phyloP scores from a whole-genome alignment of 306 rosid genomes.

The Canavalia ensiformis region DNA sequence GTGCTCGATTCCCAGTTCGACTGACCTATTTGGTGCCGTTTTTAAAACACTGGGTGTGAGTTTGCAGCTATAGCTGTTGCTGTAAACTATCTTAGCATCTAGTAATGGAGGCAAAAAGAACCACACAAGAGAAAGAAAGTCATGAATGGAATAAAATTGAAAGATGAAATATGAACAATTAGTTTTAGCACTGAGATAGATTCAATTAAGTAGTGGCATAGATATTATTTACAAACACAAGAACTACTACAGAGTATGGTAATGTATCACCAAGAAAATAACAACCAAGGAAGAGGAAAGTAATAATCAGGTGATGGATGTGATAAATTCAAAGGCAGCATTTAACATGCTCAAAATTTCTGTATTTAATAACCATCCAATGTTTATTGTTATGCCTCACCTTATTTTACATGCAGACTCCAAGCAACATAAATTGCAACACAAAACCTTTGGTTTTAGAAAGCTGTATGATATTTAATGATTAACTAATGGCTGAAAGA shows the following conservation, averaged over 20 bases:
- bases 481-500: background rate
- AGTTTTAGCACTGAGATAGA: background rate
- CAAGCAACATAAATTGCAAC: slow-evolving; percentile 1
- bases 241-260: background rate
- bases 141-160: background rate
- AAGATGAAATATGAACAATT: background rate
- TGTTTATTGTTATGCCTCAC: background rate
- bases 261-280: background rate
- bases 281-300: background rate
- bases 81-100: background rate
- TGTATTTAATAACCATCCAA: background rate
- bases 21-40: no score
- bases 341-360: slow-evolving; percentile 21
- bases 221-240: background rate
- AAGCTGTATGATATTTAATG: background rate
- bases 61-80: background rate
- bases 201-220: background rate
- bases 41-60: background rate
- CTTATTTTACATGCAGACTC: slow-evolving; percentile 5
- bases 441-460: background rate
- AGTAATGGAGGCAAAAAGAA: slow-evolving; percentile 1
- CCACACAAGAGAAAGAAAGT: background rate
- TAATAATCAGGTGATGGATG: background rate
- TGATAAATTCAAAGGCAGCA: background rate
- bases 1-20: no score